Percentiles rank a stretch among this genome's conserved stretches.
Evolutionary conservation across 78 protist species (phyloP).

Genomic region (Dictyostelium citrinum): DNA sequence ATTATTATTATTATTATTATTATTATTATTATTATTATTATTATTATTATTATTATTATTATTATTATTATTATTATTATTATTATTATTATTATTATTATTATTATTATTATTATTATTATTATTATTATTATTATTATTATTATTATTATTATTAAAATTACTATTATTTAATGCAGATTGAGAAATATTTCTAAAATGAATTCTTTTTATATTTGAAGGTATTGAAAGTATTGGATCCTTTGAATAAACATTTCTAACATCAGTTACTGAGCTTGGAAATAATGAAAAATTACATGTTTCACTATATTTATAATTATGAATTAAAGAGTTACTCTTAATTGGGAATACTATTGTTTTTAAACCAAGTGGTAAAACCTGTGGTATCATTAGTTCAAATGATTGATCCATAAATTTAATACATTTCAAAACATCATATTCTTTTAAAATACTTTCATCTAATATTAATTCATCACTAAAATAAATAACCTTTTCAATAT

Average conservation of each 20-base stretch:
- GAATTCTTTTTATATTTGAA: not conserved
- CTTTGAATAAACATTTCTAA: not conserved
- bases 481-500: not conserved
- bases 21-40: too few relatives aligned
- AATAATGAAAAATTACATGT: not conserved
- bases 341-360: not conserved
- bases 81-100: too few relatives aligned
- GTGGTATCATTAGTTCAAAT: not conserved
- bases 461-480: not conserved
- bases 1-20: too few relatives aligned
- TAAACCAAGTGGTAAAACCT: not conserved
- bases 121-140: too few relatives aligned
- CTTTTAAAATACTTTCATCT: not conserved
- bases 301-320: not conserved
- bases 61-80: too few relatives aligned
- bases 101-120: too few relatives aligned
- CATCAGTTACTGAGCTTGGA: not conserved
- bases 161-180: not conserved
- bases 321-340: too few relatives aligned
- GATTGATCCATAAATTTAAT: not conserved
- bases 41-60: too few relatives aligned
- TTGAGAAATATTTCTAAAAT: not conserved
- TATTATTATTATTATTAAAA: not conserved
- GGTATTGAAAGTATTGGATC: not conserved
- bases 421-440: not conserved